Base-by-base conservation (phyloP, 1,284 basidiomycete species). In the Trichosporon sp. region DNA sequence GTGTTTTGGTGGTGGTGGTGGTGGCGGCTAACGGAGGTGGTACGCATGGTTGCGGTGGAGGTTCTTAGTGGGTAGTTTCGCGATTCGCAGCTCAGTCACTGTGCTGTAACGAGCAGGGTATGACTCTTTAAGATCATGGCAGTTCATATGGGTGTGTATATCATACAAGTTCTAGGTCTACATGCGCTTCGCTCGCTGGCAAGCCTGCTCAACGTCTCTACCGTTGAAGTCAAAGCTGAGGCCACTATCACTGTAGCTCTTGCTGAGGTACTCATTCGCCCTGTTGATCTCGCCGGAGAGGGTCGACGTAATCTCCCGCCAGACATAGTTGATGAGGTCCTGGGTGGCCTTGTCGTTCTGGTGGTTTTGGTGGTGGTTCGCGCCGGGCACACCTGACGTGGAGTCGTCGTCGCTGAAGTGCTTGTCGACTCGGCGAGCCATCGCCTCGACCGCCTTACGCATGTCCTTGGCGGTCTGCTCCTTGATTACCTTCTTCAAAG, bases 401-500 rank as follows among this genome's bases (percentile, higher is more conserved):
- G 73, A 74, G 54, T 83, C 82, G 31, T 84, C 82, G 19, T 81
- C 75, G 8, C 73, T 76, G 80, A 98, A 98, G 80, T 98, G 96
- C 83, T 99, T 99, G 82, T 95, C 93, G 32, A 99, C 93, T 7
- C 96, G 89, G 80, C 93, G 93, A 80, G 91, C 92, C 59, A 99
- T 87, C 8, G 89, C 89, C 73, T 98, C 96, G 65, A 98, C 86
- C 73, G 85, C 83, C 76, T 88, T 97, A 46, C 93, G 90, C 35
- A 98, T 86, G 80, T 99, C 96, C 82, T 97, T 98, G 38, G 89
- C 85, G 69, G 89, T 91, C 78, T 90, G 91, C 76, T 98, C 95
- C 79, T 93, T 94, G 66, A 94, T 85, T 8, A 94, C 88, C 80
- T 94, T 93, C 81, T 94, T 95, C 40, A 95, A 85, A 0, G 91